Conservation (phyloP, 2,329 filamentous ascomycete species). For the Purpureocillium lavendulum region DNA sequence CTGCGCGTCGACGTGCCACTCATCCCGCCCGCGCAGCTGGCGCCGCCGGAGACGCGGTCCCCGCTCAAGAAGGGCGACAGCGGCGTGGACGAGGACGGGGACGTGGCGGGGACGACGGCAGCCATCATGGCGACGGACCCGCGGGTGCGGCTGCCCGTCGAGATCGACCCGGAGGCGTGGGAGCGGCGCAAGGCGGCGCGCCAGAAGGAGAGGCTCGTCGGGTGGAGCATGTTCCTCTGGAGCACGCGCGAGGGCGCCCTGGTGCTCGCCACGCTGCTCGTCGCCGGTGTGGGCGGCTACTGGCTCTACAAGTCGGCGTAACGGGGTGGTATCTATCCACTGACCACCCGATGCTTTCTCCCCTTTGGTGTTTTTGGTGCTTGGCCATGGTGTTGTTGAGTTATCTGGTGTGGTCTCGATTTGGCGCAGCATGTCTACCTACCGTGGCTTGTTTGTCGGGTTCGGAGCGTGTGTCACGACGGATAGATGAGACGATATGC, state of each 20-base stretch:
- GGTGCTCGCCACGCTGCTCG: conserved; percentile 32
- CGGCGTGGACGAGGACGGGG: no score
- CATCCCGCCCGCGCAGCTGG: conserved; percentile 30
- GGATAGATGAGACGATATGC: no score
- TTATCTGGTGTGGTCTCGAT: no score
- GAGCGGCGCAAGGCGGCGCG: conserved; percentile 37
- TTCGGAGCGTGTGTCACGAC: no score
- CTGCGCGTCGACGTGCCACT: conserved; percentile 62
- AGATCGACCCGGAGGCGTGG: conserved; percentile 48
- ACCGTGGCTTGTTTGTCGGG: no score
- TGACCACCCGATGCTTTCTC: no score
- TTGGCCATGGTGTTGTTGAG: no score
- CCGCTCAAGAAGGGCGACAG: no score
- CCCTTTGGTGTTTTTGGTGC: no score
- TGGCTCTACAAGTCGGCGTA: conserved; percentile 24
- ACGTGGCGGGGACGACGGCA: no score
- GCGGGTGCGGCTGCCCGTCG: conserved; percentile 36
- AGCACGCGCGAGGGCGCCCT: conserved; percentile 42
- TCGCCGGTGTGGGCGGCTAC: conserved; percentile 35
- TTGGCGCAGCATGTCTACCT: no score
- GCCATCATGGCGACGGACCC: conserved; percentile 29
- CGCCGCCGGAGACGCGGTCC: conserved; percentile 15
- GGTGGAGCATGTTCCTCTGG: conserved; percentile 47
- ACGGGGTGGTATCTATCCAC: no score
- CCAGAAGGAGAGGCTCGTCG: conserved; percentile 37